Conservation (phyloP, 768 basidiomycete genomes). For the Psilocybe sp. region DNA sequence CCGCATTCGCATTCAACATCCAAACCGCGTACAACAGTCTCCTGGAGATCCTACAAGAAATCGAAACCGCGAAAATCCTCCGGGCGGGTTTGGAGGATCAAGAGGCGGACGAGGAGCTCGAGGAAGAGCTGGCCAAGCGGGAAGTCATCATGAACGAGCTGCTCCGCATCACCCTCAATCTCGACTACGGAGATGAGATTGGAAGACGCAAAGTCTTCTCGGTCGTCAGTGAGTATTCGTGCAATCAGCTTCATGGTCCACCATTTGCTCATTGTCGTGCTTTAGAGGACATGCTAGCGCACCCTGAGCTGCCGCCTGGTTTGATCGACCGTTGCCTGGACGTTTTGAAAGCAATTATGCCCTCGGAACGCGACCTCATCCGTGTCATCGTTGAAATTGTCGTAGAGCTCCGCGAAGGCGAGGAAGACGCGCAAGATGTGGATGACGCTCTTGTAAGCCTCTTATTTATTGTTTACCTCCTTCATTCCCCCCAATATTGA, state of each 20-base stretch:
- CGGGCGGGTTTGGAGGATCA: constrained; percentile 28
- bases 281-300: constrained; percentile 83
- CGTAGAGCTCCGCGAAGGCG: constrained; percentile 32
- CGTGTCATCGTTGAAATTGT: constrained; percentile 35
- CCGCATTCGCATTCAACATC: constrained; percentile 81
- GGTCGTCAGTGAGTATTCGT: constrained; percentile 69
- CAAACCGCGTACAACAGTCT: constrained; percentile 75
- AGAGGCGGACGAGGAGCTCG: constrained; percentile 42
- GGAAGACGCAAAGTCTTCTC: constrained; percentile 88
- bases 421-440: constrained; percentile 26
- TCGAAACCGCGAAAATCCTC: constrained; percentile 32
- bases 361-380: constrained; percentile 63
- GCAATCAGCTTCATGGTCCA: not conserved
- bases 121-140: constrained; percentile 58
- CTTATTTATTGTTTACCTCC: not conserved
- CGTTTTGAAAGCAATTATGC: constrained; percentile 77
- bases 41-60: constrained; percentile 37
- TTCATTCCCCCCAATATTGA: not conserved
- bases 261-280: not conserved
- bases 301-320: constrained; percentile 74
- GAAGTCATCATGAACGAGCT: constrained; percentile 82
- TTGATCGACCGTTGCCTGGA: constrained; percentile 84
- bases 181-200: constrained; percentile 95
- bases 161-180: constrained; percentile 72
- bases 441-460: constrained; percentile 17